A percentile compares a stretch with the other conserved stretches of the same genome.
Conservation (phyloP, 108 stramenopile species). For the Epipyxis sp. region DNA sequence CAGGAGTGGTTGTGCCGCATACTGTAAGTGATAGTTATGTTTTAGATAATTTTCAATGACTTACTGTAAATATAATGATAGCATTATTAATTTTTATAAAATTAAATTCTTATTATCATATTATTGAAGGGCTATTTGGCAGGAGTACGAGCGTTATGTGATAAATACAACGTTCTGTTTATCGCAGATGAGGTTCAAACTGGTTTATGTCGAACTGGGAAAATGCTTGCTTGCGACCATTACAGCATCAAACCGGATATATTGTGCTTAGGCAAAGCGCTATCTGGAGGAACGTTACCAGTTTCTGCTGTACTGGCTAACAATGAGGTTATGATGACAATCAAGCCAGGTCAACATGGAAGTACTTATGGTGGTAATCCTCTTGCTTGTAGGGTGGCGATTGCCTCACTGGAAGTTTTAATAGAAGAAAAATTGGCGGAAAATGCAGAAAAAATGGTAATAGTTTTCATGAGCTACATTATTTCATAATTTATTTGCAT, state of each 20-base stretch:
- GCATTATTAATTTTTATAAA: too few species aligned
- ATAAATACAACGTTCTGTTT: constrained; percentile 87
- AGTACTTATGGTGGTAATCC: constrained; percentile 99
- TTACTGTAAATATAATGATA: too few species aligned
- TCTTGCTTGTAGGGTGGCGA: constrained; percentile 93
- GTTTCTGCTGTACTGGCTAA: constrained; percentile 91
- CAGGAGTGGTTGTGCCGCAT: constrained; percentile 94
- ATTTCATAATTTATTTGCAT: background rate
- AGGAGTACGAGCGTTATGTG: constrained; percentile 69
- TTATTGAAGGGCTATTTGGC: constrained; percentile 64
- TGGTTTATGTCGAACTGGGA: constrained; percentile 91
- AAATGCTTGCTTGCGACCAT: constrained; percentile 81
- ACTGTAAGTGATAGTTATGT: too few species aligned
- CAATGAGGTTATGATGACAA: constrained; percentile 90
- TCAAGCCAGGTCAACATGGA: constrained; percentile 97
- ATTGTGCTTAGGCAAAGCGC: constrained; percentile 58
- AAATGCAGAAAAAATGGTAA: constrained; percentile 69
- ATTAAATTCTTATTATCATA: constrained; percentile 45
- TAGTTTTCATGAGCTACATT: constrained; percentile 58
- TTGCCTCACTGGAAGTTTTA: constrained; percentile 86
- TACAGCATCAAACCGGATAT: constrained; percentile 91
- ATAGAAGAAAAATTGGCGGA: constrained; percentile 86
- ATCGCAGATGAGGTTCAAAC: constrained; percentile 99
- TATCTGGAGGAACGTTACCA: constrained; percentile 93
- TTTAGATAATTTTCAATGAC: too few species aligned